Conservation (phyloP, 2,329 filamentous ascomycete species). For the Colletotrichum lindemuthianum region DNA sequence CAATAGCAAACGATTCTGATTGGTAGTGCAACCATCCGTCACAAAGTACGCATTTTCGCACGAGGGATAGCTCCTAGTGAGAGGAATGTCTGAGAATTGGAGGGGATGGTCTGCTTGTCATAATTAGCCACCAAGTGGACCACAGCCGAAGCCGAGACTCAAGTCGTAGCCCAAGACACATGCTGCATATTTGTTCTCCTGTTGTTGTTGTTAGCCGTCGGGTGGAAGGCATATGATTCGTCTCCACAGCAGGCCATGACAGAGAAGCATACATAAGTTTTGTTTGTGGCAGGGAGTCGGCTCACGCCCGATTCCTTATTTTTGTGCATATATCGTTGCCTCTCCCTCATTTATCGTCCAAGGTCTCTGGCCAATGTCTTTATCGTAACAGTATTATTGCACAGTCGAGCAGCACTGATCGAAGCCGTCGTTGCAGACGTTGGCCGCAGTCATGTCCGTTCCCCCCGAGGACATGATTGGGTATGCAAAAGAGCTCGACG, state of each 20-base stretch:
- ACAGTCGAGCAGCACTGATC: slow-evolving; percentile 6
- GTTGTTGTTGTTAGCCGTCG: slow-evolving; percentile 35
- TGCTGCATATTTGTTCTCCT: slow-evolving; percentile 36
- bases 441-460: slow-evolving; percentile 29
- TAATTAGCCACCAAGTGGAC: slow-evolving; percentile 33
- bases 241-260: slow-evolving; percentile 19
- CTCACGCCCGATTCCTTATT: not conserved
- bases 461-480: slow-evolving; percentile 30
- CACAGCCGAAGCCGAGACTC: slow-evolving; percentile 22
- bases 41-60: slow-evolving; percentile 20
- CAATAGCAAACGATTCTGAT: slow-evolving; percentile 8
- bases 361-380: slow-evolving; percentile 10
- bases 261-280: slow-evolving; percentile 29
- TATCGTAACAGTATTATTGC: slow-evolving; percentile 8
- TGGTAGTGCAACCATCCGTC: slow-evolving; percentile 11
- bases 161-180: slow-evolving; percentile 33
- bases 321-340: slow-evolving; percentile 36
- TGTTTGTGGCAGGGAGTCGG: slow-evolving; percentile 35
- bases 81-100: slow-evolving; percentile 36
- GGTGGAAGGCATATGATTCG: slow-evolving; percentile 28
- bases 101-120: slow-evolving; percentile 29
- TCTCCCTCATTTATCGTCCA: slow-evolving; percentile 20
- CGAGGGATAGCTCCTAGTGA: slow-evolving; percentile 28
- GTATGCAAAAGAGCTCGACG: slow-evolving; percentile 21
- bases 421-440: slow-evolving; percentile 29